Base-by-base conservation (phyloP, 805 yeast species). In the Metschnikowia picachoensis region DNA sequence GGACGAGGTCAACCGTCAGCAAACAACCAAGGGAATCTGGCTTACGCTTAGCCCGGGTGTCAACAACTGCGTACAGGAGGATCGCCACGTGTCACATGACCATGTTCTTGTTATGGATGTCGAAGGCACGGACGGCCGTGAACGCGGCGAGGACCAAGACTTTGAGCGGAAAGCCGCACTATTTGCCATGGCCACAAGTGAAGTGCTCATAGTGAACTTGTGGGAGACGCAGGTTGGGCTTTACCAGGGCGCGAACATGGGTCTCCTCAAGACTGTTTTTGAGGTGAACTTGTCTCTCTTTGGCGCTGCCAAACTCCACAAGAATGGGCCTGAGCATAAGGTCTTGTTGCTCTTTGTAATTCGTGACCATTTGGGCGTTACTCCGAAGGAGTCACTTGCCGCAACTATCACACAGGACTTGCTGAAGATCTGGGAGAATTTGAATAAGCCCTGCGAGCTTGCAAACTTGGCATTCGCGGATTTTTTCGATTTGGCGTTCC, bases 101-200 rank as follows among this genome's bases (percentile, higher is more conserved):
- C 73, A 80, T 51, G 72, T 89, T 10, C 76, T 88, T 50, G 95
- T 94, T 2, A 78, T 94, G 77, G 99, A 94, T 62, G 98, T 94
- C n/a, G 99, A 94, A 68, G 99, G 99, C 40, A 91, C 97, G 0
- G 99, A 94, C 68, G 98, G 99, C 40, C 78, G 97, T 49, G 99
- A 94, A 67, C 79, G 97, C 46, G 98, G 98, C 25, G 99, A 94
- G 59, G 98, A 94, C 66, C 97, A 94, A 66, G 99, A 94, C 67
- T 94, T 94, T 65, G 99, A 94, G 67, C 79, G 99, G 47, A 94
- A 94, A 57, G 91, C 97, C 1, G 98, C 98, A 0, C 70, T 94
- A 36, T 94, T 94, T 72, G 98, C 99, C 0, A 72, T 94, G 50
- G 80, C 97, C 10, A 91, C 97, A 0, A 82, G 94, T 13, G 98